Conservation (phyloP, 805 yeast genomes). For the Candida nemodendra region DNA sequence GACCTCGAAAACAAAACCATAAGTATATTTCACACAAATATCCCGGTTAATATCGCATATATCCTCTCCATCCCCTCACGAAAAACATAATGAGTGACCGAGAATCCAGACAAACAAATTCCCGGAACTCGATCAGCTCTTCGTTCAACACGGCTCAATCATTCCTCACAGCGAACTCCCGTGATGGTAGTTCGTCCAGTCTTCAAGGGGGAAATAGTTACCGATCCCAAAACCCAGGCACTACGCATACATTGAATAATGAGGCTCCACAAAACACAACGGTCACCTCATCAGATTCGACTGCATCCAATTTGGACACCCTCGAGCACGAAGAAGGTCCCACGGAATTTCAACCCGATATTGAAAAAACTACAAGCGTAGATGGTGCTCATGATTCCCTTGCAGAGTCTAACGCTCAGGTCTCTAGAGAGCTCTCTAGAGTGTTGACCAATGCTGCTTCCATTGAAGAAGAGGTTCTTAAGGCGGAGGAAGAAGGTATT, state of each 20-base stretch:
- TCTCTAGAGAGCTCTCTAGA: slow-evolving; percentile 35
- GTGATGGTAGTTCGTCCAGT: slow-evolving; percentile 14
- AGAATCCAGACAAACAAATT: not conserved
- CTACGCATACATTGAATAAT: too few relatives aligned
- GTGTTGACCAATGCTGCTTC: slow-evolving; percentile 40
- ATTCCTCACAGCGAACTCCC: slow-evolving; percentile 11
- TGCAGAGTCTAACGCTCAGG: slow-evolving; percentile 18
- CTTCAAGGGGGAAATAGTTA: too few relatives aligned
- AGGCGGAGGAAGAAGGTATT: slow-evolving; percentile 33
- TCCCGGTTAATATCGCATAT: too few relatives aligned
- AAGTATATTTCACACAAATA: too few relatives aligned
- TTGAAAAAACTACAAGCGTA: not conserved
- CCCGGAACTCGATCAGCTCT: slow-evolving; percentile 13
- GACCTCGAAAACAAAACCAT: too few relatives aligned
- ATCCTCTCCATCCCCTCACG: too few relatives aligned
- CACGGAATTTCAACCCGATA: slow-evolving; percentile 8
- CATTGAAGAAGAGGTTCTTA: slow-evolving; percentile 28
- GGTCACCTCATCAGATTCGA: slow-evolving; percentile 8
- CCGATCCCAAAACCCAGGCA: too few relatives aligned
- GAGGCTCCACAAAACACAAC: slow-evolving; percentile 2
- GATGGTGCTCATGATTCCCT: slow-evolving; percentile 5
- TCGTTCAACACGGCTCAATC: slow-evolving; percentile 10
- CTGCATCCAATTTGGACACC: slow-evolving; percentile 6
- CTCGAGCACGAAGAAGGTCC: slow-evolving; percentile 10
- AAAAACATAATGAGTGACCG: slow-evolving; percentile 1